phyloP scores from a whole-genome alignment of 169 alveolate genomes.

The Eimeria zaria region DNA sequence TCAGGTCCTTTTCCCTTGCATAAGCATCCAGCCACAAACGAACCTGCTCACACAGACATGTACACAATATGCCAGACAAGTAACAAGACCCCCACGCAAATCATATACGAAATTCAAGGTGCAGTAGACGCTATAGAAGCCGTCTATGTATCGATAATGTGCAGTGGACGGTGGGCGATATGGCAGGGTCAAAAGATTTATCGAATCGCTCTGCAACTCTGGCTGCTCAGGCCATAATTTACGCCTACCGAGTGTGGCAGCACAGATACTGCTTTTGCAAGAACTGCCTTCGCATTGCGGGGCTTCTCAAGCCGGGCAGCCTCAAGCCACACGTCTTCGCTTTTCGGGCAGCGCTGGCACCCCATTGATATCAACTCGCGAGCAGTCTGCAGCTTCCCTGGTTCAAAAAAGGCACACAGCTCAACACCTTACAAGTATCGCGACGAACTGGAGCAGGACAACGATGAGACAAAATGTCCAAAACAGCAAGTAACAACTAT shows the following conservation, averaged over 20 bases:
- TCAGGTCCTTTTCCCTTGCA: conserved; percentile 94
- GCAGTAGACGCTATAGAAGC: neutral
- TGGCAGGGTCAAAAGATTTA: neutral
- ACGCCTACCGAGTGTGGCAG: conserved; percentile 91
- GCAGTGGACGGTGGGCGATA: neutral
- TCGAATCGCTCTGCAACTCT: neutral
- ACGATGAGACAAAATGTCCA: neutral
- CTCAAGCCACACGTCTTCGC: conserved; percentile 99
- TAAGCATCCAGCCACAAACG: conserved; percentile 99
- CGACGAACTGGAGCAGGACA: neutral
- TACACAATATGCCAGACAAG: neutral
- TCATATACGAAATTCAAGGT: neutral
- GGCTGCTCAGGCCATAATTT: neutral
- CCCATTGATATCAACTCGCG: conserved; percentile 98
- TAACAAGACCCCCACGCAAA: neutral
- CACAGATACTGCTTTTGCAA: conserved; percentile 92
- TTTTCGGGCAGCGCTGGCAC: conserved; percentile 97
- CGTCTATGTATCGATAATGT: neutral
- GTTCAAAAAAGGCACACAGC: neutral
- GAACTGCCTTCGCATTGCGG: conserved; percentile 96
- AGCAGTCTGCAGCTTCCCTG: conserved; percentile 97
- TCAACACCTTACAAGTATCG: neutral
- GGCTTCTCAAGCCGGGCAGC: conserved; percentile 99
- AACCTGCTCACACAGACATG: conserved; percentile 65
- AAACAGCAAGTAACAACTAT: conserved; percentile 5